These are phyloP conservation scores for Diaporthe humulicola DNA, from an alignment of 2,329 filamentous ascomycete species.

Conservation along the genomic window DNA sequence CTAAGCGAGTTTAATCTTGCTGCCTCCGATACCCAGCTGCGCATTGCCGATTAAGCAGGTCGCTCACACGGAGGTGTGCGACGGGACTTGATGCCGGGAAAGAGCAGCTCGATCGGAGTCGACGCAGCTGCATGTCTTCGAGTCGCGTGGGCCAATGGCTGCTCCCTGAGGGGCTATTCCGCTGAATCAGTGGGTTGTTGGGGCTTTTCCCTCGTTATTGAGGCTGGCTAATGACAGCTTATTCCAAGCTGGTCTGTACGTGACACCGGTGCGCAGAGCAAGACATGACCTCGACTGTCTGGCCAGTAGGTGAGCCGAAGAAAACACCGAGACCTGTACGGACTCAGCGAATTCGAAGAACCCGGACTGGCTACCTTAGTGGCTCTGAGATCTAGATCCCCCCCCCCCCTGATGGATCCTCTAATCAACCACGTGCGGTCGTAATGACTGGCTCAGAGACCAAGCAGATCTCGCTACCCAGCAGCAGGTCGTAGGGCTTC, in stretches of 20 bases:
- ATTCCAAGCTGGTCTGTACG: neutral
- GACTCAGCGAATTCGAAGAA: neutral
- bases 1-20: constrained; percentile 37
- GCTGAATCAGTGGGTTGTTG: constrained; percentile 14
- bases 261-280: constrained; percentile 18
- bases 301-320: constrained; percentile 18
- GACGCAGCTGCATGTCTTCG: constrained; percentile 12
- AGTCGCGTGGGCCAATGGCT: constrained; percentile 21
- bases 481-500: neutral
- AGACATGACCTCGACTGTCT: constrained; percentile 28
- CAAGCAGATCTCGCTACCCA: neutral
- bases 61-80: neutral
- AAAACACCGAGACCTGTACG: neutral
- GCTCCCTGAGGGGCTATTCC: neutral
- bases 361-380: neutral
- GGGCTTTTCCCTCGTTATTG: neutral
- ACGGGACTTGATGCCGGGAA: constrained; percentile 1
- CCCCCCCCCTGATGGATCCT: neutral
- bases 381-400: neutral
- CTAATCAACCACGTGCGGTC: constrained; percentile 2
- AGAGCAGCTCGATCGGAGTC: constrained; percentile 19
- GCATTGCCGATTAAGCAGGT: constrained; percentile 33
- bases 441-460: neutral
- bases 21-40: constrained; percentile 33
- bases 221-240: constrained; percentile 35